phyloP scores from a whole-genome alignment of 164 flowering plant species.

The Annona cherimola region DNA sequence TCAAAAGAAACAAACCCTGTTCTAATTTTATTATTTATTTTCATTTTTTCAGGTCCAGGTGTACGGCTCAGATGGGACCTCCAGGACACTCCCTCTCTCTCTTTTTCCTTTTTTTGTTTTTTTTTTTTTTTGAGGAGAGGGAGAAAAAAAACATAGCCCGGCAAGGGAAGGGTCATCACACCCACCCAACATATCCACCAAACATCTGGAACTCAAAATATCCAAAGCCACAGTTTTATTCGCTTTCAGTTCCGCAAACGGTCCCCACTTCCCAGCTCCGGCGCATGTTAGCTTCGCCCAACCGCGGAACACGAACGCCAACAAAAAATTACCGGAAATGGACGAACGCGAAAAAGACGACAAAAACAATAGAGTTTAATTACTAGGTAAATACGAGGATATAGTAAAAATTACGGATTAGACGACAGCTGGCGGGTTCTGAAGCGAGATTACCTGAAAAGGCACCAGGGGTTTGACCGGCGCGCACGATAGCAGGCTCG shows the following conservation, averaged over 20 bases:
- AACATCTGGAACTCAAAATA: neutral
- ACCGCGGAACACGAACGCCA: neutral
- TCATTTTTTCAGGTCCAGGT: too few species aligned
- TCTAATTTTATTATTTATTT: too few species aligned
- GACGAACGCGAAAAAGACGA: neutral
- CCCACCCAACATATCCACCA: neutral
- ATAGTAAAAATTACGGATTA: neutral
- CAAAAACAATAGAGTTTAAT: neutral
- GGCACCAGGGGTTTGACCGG: constrained; percentile 20
- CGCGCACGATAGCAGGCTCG: constrained; percentile 21
- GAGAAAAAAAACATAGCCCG: too few species aligned
- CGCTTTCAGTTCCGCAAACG: neutral
- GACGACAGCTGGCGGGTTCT: neutral
- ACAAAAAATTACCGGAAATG: neutral
- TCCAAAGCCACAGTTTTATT: neutral
- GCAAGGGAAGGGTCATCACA: too few species aligned
- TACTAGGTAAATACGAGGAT: neutral
- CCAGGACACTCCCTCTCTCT: too few species aligned
- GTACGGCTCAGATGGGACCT: too few species aligned
- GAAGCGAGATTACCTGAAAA: constrained; percentile 13
- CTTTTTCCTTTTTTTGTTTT: too few species aligned
- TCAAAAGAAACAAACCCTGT: neutral
- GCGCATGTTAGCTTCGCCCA: neutral
- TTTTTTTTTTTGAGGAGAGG: too few species aligned
- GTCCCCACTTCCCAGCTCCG: neutral